These are phyloP conservation scores for Candida dendrica DNA, from an alignment of 805 yeast species.

Conservation along the genomic window DNA sequence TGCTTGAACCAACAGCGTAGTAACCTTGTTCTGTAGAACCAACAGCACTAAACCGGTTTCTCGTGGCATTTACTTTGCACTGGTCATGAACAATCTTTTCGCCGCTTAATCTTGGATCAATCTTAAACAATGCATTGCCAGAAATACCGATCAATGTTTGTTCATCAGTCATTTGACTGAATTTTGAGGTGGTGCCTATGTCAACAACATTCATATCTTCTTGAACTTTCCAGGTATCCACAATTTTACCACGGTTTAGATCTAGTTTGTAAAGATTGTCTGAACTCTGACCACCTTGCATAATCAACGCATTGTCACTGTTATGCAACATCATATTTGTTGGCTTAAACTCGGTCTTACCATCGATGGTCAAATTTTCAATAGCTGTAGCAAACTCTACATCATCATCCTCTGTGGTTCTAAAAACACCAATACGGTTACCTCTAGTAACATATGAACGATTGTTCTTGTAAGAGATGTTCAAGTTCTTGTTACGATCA, in stretches of 20 bases:
- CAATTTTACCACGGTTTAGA: conserved; percentile 66
- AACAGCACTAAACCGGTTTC: conserved; percentile 47
- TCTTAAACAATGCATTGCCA: conserved; percentile 54
- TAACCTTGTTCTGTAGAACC: conserved; percentile 70
- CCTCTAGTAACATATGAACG: conserved; percentile 78
- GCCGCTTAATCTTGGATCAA: conserved; percentile 70
- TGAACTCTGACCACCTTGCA: conserved; percentile 44
- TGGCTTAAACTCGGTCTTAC: conserved; percentile 44
- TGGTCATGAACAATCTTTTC: conserved; percentile 54
- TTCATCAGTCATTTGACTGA: conserved; percentile 67
- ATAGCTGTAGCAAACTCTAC: conserved; percentile 65
- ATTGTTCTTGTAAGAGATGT: conserved; percentile 63
- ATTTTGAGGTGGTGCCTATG: conserved; percentile 67
- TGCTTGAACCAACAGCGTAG: conserved; percentile 67
- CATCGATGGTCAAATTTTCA: conserved; percentile 45
- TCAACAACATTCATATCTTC: conserved; percentile 40
- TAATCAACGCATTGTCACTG: conserved; percentile 60
- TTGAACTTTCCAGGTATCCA: conserved; percentile 78
- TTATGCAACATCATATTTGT: conserved; percentile 67
- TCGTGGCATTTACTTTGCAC: conserved; percentile 47
- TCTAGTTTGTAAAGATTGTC: conserved; percentile 66
- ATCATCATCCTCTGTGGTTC: conserved; percentile 40
- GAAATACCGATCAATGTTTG: conserved; percentile 70
- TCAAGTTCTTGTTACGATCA: conserved; percentile 54
- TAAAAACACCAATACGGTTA: conserved; percentile 73